A percentile compares a stretch with the other conserved stretches of the same genome.
Evolutionary conservation across 306 rosid species (phyloP).

Genomic region (Senna tora): DNA sequence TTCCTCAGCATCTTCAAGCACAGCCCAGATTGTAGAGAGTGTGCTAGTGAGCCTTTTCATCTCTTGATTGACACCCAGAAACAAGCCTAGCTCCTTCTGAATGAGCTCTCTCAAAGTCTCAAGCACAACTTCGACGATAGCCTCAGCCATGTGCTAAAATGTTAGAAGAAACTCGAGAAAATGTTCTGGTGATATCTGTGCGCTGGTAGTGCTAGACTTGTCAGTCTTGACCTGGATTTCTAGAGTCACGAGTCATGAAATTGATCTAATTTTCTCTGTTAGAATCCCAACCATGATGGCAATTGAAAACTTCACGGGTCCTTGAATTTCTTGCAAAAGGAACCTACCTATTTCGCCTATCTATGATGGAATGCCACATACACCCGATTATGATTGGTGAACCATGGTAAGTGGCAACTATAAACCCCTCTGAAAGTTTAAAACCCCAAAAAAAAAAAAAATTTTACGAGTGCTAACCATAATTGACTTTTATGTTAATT

Average conservation of each 20-base stretch:
- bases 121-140: constrained; percentile 9
- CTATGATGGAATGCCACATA: not conserved
- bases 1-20: constrained; percentile 34
- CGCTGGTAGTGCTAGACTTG: not conserved
- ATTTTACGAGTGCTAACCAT: too few relatives aligned
- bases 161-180: not conserved
- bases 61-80: not conserved
- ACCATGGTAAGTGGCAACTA: not conserved
- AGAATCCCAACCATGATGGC: not conserved
- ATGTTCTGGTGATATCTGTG: not conserved
- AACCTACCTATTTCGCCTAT: not conserved
- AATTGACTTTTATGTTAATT: too few relatives aligned
- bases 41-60: constrained; percentile 11
- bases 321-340: not conserved
- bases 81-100: constrained; percentile 12
- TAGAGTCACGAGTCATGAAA: not conserved
- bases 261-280: not conserved
- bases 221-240: not conserved
- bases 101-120: constrained; percentile 12
- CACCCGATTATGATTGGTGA: not conserved
- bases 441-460: too few relatives aligned
- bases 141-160: constrained; percentile 20
- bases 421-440: not conserved
- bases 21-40: not conserved
- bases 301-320: too few relatives aligned